These are phyloP conservation scores for Murraya paniculata DNA, from an alignment of 345 rosid species.

Conservation along the genomic window DNA sequence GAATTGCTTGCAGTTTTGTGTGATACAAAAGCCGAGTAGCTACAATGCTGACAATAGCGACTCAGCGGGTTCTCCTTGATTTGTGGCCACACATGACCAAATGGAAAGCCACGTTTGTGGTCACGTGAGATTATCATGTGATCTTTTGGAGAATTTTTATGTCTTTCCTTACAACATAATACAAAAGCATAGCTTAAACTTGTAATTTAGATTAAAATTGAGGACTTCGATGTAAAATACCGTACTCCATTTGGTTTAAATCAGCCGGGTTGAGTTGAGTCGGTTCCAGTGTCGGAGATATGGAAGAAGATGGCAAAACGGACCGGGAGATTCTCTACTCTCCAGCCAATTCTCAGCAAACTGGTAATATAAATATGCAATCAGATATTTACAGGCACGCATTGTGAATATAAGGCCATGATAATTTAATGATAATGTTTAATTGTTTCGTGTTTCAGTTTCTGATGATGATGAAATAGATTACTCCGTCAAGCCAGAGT, in stretches of 20 bases:
- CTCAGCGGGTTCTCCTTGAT: not conserved
- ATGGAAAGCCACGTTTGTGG: not conserved
- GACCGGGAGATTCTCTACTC: constrained; percentile 18
- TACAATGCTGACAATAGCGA: too few species aligned
- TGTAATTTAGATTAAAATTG: too few species aligned
- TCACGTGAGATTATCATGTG: not conserved
- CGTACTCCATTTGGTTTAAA: not conserved
- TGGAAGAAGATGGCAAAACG: constrained; percentile 20
- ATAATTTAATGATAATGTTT: not conserved
- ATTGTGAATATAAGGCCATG: not conserved
- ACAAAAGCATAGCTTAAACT: too few species aligned
- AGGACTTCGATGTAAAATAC: not conserved
- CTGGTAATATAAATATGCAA: constrained; percentile 19
- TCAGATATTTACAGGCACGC: not conserved
- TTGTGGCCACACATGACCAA: not conserved
- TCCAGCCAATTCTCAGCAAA: constrained; percentile 42
- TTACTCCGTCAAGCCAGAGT: constrained; percentile 62
- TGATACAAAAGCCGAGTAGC: too few species aligned
- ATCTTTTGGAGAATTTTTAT: not conserved
- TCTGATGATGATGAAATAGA: constrained; percentile 74
- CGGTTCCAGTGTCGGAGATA: not conserved
- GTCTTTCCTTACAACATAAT: too few species aligned
- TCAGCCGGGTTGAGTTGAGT: not conserved
- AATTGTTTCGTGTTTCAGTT: constrained; percentile 33
- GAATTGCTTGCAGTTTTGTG: not conserved